A percentile compares a stretch with the other conserved stretches of the same genome.
These are phyloP conservation scores for Crassisporium funariophilum DNA, from an alignment of 768 basidiomycete species.

Conservation along the genomic window DNA sequence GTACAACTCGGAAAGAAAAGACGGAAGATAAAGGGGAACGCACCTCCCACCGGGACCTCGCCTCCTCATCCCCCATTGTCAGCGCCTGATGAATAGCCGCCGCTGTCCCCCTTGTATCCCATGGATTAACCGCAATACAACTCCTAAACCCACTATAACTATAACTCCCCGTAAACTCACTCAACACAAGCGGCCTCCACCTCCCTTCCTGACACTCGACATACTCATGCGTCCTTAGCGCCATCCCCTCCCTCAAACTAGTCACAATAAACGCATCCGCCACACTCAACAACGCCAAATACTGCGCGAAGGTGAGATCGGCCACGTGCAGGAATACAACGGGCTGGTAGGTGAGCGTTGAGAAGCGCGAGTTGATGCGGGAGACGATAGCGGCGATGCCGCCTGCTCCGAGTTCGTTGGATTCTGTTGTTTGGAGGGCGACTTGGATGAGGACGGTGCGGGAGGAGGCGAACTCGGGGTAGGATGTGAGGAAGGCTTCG, in stretches of 20 bases:
- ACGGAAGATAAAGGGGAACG: slow-evolving; percentile 14
- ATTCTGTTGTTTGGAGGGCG: slow-evolving; percentile 79
- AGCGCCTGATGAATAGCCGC: slow-evolving; percentile 77
- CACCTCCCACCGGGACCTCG: slow-evolving; percentile 73
- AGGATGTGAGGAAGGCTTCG: slow-evolving; percentile 75
- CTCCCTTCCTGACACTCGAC: slow-evolving; percentile 81
- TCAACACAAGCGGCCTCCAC: slow-evolving; percentile 72
- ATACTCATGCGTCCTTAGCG: slow-evolving; percentile 78
- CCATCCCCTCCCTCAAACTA: slow-evolving; percentile 88
- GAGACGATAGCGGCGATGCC: slow-evolving; percentile 76
- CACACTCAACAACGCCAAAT: slow-evolving; percentile 77
- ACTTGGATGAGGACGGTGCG: slow-evolving; percentile 87
- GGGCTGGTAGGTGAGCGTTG: slow-evolving; percentile 84
- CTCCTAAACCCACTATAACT: slow-evolving; percentile 86
- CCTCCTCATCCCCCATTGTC: slow-evolving; percentile 77
- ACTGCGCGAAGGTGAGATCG: slow-evolving; percentile 84
- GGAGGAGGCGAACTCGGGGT: slow-evolving; percentile 81
- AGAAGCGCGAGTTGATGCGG: slow-evolving; percentile 81
- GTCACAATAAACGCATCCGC: slow-evolving; percentile 88
- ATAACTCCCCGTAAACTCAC: slow-evolving; percentile 89
- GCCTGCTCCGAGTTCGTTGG: slow-evolving; percentile 73
- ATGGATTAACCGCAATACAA: slow-evolving; percentile 86
- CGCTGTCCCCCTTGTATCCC: slow-evolving; percentile 83
- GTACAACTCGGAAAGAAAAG: not conserved
- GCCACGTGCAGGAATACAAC: slow-evolving; percentile 85